Evolutionary conservation across 805 yeast genomes (phyloP), one percentile per base, ranked within the genome.

Genomic region (Candida germanica): DNA sequence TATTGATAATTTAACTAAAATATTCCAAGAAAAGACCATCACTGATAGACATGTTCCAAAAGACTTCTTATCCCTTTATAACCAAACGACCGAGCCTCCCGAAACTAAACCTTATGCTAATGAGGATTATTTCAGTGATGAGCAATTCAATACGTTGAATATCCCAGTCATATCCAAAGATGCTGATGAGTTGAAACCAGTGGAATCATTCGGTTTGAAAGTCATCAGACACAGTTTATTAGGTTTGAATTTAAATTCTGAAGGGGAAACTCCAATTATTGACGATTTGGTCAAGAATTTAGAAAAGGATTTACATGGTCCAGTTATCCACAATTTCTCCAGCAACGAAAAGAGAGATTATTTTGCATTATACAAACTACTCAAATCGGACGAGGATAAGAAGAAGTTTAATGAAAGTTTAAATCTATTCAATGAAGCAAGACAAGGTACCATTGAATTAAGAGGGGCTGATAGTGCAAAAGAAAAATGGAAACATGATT

Each of bases 401-500:
- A 51, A 33, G 4, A 53, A 58, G 38, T 91, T 89, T 55, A 84
- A 87, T 49, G 66, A 64, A 13, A 73, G 80, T 0, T 59, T 93
- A 31, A 89, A 87, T 44, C 58, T 69, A 2, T 76, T 83, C 47
- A 89, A 93, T 47, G 76, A 75, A 38, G 77, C 76, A 17, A 77
- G 98, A 54, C 96, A 93, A 57, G 66, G 75, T 30, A 73, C 73
- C 20, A 56, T 93, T 21, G 98, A 93, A 59, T 66, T 77, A 13
- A 73, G 83, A 40, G 91, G 95, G 3, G 68, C 85, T 1, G 89
- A 84, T 44, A 89, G 91, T 1, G 95, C 98, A 0, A 78, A 76
- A 44, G 87, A 82, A 50, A 83, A 85, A 56, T 91, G 98, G 98
- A 81, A 78, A 54, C 81, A 80, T 47, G 89, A 81, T 44, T 83